These are phyloP conservation scores for Kluyveromyces sp. DNA, from an alignment of 1,139 yeast genomes.

Conservation along the genomic window DNA sequence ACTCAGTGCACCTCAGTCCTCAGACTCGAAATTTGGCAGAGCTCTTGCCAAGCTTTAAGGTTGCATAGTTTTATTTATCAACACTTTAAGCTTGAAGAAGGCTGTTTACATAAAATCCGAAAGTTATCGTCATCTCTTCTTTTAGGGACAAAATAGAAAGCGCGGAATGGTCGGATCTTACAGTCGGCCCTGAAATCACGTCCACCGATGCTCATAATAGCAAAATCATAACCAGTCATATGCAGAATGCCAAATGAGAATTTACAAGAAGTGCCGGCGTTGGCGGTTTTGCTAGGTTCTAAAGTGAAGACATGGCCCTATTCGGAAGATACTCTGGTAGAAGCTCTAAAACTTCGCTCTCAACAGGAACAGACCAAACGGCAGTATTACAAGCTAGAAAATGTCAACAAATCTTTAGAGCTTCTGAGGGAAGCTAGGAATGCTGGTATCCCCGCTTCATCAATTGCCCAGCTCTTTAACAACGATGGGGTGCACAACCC, in stretches of 20 bases:
- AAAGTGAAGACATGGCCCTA: conserved; percentile 17
- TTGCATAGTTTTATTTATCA: no score
- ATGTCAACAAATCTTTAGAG: conserved; percentile 51
- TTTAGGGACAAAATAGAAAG: no score
- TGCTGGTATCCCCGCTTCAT: conserved; percentile 58
- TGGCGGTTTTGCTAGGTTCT: conserved; percentile 19
- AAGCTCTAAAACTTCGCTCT: conserved; percentile 55
- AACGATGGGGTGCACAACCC: conserved; percentile 6
- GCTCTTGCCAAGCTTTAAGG: no score
- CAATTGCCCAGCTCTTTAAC: conserved; percentile 59
- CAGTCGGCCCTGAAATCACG: no score
- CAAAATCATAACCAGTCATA: no score
- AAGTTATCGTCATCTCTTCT: background rate
- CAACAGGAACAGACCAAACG: conserved; percentile 85
- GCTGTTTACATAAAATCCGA: background rate
- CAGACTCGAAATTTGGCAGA: no score
- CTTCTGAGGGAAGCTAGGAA: conserved; percentile 55
- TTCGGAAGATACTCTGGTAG: conserved; percentile 54
- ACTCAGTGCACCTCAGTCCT: no score
- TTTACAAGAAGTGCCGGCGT: conserved; percentile 6
- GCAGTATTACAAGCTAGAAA: conserved; percentile 65
- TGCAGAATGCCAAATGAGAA: conserved; percentile 2
- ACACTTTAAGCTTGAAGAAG: no score
- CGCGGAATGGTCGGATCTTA: no score
- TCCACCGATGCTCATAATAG: no score